These are phyloP conservation scores for Phytophthora capsici DNA, from an alignment of 352 stramenopile genomes.

Conservation along the genomic window DNA sequence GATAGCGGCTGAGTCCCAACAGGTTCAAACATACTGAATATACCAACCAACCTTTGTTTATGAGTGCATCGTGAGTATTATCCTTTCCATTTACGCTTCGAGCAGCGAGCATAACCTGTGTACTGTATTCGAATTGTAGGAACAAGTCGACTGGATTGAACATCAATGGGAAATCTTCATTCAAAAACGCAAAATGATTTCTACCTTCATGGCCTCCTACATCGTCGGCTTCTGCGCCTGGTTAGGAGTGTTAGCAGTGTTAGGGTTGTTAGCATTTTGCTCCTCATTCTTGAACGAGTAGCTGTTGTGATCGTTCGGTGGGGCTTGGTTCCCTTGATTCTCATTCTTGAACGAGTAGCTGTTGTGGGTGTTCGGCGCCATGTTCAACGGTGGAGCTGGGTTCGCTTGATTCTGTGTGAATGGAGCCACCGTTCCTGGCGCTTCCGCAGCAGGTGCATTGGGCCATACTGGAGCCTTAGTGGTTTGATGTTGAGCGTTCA, in stretches of 20 bases:
- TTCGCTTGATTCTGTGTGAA: neutral
- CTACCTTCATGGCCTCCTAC: neutral
- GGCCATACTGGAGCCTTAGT: neutral
- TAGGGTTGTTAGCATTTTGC: neutral
- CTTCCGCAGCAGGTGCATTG: neutral
- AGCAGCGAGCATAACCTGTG: neutral
- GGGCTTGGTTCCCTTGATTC: neutral
- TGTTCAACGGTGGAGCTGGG: neutral
- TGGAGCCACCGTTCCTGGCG: neutral
- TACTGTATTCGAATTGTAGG: neutral
- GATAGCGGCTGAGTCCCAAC: neutral
- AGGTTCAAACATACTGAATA: slow-evolving; percentile 3
- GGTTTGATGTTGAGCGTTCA: neutral
- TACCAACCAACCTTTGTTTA: slow-evolving; percentile 1
- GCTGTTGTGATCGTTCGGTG: neutral
- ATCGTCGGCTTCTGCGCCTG: neutral
- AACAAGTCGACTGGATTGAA: too few species aligned
- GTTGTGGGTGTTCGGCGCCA: neutral
- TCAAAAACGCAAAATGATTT: neutral
- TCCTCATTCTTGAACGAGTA: neutral
- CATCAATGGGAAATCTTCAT: neutral
- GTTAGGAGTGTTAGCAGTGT: neutral
- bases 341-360: neutral
- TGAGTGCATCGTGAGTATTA: neutral
- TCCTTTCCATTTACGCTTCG: neutral